Percentiles rank a stretch among this genome's conserved stretches.
phyloP scores from a whole-genome alignment of 1,284 basidiomycete species.

The Ceraceosorus guamensis region DNA sequence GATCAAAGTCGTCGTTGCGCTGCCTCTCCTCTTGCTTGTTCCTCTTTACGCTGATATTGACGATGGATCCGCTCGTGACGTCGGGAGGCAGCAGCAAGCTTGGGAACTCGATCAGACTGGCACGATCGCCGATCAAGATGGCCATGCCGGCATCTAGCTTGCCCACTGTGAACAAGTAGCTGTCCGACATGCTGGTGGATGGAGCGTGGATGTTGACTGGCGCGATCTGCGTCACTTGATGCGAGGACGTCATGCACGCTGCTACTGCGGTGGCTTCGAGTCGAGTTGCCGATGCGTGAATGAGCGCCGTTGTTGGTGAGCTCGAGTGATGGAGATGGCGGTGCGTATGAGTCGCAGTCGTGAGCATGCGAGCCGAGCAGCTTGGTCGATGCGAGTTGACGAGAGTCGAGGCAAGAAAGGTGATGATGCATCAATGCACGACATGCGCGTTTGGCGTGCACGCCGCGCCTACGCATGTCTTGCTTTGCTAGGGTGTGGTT shows the following conservation, averaged over 20 bases:
- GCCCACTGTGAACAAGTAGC: conserved; percentile 44
- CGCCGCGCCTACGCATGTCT: too few relatives aligned
- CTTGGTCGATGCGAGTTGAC: too few relatives aligned
- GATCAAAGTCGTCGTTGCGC: conserved; percentile 35
- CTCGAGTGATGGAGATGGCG: too few relatives aligned
- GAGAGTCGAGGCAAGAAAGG: too few relatives aligned
- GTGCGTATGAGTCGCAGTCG: too few relatives aligned
- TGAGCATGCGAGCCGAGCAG: too few relatives aligned
- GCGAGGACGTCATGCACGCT: conserved; percentile 8
- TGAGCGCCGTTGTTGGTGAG: too few relatives aligned
- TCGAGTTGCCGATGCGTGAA: too few relatives aligned
- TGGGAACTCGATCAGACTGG: conserved; percentile 48
- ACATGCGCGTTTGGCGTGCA: too few relatives aligned
- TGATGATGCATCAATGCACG: too few relatives aligned
- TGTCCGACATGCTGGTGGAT: conserved; percentile 5
- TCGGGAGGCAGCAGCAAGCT: conserved; percentile 42
- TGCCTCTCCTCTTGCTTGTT: conserved; percentile 39
- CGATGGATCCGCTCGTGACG: conserved; percentile 41
- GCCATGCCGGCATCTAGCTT: conserved; percentile 48
- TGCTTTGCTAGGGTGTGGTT: too few relatives aligned
- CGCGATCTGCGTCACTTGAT: conserved; percentile 31
- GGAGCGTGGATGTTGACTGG: conserved; percentile 22
- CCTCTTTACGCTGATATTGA: conserved; percentile 42
- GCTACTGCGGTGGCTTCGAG: background rate
- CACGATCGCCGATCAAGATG: conserved; percentile 46